Evolutionary conservation across 179 eudicot species (phyloP).

Genomic region (Monotropa hypopitys): DNA sequence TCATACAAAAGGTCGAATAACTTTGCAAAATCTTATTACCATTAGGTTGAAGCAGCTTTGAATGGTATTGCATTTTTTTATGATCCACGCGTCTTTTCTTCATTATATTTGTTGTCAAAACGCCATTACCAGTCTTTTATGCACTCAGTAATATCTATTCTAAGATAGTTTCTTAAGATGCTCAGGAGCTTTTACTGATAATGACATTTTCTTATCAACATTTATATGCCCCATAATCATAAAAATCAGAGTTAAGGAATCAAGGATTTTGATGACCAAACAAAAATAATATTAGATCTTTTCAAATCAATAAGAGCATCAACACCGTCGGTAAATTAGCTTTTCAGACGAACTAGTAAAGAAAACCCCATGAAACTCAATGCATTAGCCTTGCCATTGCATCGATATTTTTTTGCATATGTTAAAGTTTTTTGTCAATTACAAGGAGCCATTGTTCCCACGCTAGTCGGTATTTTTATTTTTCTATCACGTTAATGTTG

Average conservation of each 20-base stretch:
- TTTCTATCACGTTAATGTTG: no score
- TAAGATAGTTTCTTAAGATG: neutral
- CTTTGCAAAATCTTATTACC: neutral
- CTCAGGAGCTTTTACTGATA: neutral
- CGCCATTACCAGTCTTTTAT: neutral
- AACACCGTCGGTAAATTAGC: no score
- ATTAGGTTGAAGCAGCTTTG: neutral
- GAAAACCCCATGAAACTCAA: no score
- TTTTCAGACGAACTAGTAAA: no score
- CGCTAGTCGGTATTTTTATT: no score
- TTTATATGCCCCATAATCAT: neutral
- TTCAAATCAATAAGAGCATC: neutral
- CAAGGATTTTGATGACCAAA: neutral
- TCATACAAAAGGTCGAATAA: neutral
- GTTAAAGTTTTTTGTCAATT: no score
- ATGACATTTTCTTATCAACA: neutral
- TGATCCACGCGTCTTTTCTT: neutral
- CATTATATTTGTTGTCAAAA: neutral
- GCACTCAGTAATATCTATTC: neutral
- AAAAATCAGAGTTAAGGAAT: neutral
- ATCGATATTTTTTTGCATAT: no score
- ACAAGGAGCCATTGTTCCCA: no score
- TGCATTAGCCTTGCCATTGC: no score
- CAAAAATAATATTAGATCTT: neutral
- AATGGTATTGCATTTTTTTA: neutral